Conservation (phyloP, 164 flowering plant genomes). For the Aristolochia fimbriata region DNA sequence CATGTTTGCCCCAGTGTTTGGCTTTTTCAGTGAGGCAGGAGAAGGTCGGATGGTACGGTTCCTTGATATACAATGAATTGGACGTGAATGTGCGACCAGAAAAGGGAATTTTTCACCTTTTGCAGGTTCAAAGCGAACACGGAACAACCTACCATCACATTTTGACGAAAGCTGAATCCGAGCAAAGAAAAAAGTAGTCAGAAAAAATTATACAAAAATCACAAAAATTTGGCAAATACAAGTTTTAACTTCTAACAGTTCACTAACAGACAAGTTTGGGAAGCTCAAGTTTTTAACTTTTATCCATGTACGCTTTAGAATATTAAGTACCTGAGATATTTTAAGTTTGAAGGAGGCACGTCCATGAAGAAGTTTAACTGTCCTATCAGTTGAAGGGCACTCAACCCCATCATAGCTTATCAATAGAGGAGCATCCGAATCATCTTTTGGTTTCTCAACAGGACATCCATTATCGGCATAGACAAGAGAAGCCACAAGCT, state of each 20-base stretch:
- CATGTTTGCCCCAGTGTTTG: slow-evolving; percentile 19
- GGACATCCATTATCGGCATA: slow-evolving; percentile 59
- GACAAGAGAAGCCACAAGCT: slow-evolving; percentile 75
- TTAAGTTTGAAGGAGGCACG: slow-evolving; percentile 83
- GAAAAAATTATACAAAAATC: not conserved
- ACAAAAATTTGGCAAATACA: not conserved
- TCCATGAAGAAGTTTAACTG: slow-evolving; percentile 56
- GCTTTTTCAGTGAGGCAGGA: slow-evolving; percentile 31
- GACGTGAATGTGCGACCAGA: slow-evolving; percentile 46
- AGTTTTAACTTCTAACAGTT: not conserved
- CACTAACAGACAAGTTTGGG: not conserved
- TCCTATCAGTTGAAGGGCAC: slow-evolving; percentile 54
- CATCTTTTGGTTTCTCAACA: slow-evolving; percentile 56
- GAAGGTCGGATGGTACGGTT: slow-evolving; percentile 32
- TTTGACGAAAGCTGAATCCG: slow-evolving; percentile 78
- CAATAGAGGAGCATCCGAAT: slow-evolving; percentile 74
- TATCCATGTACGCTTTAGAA: not conserved
- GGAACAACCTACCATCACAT: slow-evolving; percentile 70
- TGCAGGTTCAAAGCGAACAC: slow-evolving; percentile 47
- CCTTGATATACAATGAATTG: slow-evolving; percentile 71
- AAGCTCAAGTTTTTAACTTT: too few species aligned
- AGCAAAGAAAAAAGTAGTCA: not conserved
- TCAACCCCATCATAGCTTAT: slow-evolving; percentile 73
- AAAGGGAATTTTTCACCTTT: slow-evolving; percentile 45
- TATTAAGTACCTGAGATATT: slow-evolving; percentile 63